Evolutionary conservation across 192 early-diverging fungal species (phyloP).

Genomic region (Rhizoclosmatium globosum): DNA sequence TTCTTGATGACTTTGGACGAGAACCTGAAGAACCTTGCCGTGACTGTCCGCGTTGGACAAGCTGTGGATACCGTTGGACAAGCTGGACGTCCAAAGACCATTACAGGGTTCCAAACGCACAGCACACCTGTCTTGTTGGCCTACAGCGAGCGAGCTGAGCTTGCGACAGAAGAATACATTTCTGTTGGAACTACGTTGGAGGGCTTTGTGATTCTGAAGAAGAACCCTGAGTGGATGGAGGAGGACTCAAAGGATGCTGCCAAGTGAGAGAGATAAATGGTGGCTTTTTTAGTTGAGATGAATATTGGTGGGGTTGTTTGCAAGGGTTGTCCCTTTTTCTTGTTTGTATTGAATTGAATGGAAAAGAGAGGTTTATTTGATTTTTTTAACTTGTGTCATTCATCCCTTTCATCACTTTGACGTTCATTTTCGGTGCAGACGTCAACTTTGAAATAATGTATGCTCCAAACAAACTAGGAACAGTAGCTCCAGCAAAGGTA

Average conservation of each 20-base stretch:
- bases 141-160: conserved; percentile 95
- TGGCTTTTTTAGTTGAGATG: too few relatives aligned
- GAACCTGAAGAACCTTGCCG: conserved; percentile 79
- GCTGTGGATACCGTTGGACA: conserved; percentile 99
- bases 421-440: too few relatives aligned
- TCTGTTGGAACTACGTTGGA: conserved; percentile 86
- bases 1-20: conserved; percentile 98
- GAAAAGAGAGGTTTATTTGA: too few relatives aligned
- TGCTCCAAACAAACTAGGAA: too few relatives aligned
- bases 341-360: too few relatives aligned
- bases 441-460: too few relatives aligned
- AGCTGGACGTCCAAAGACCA: conserved; percentile 97
- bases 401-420: too few relatives aligned
- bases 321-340: too few relatives aligned
- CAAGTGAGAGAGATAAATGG: too few relatives aligned
- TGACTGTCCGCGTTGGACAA: conserved; percentile 96
- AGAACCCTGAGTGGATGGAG: conserved; percentile 74
- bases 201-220: conserved; percentile 94
- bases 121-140: conserved; percentile 96
- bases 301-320: too few relatives aligned
- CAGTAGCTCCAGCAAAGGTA: too few relatives aligned
- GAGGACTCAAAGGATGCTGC: conserved; percentile 46
- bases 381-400: too few relatives aligned
- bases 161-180: conserved; percentile 98
- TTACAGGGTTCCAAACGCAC: conserved; percentile 99